Evolutionary conservation across 2,329 filamentous ascomycete genomes (phyloP), one percentile per base, ranked within the genome.

Genomic region (Aspergillus latus): DNA sequence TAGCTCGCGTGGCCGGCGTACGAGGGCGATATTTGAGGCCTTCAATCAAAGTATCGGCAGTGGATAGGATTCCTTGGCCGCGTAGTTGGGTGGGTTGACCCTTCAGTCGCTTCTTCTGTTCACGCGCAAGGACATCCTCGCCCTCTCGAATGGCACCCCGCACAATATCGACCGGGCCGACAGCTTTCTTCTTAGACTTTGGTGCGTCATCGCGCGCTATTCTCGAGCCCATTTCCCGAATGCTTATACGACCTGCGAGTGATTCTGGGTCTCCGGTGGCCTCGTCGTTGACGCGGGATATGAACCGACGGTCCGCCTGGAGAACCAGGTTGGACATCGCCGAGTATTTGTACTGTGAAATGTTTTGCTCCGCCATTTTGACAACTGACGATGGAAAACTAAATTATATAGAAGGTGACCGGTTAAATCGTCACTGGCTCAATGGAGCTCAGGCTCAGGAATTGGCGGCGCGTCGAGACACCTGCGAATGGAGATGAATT

Each of bases 271-370:
- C 94, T 68, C 94, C 94, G 50, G 93, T 97, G 62, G 91, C 88
- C 79, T 99, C 95, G 77, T 99, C 93, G 66, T 88, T 92, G 68
- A 92, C 87, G 74, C 94, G 87, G 62, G 91, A 91, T 68, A 96
- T 88, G 74, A 99, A 97, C 68, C 94, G 88, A 79, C 92, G 88
- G 81, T 99, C 94, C 80, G 92, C 92, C 89, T 99, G 94, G 85
- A 99, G 90, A 73, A 99, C 94, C 91, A 99, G 88, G 86, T 99
- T 99, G 80, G 94, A 99, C 94, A 99, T 97, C 76, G 90, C 92
- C 86, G 92, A 92, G 85, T 97, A 96, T 78, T 97, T 97, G 84
- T 96, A 97, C 78, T 96, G 92, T 76, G 91, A 92, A 70, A 96
- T 89, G 88, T 83, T 81, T 62, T 80, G 77, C 68, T 82, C 89